A percentile compares a stretch with the other conserved stretches of the same genome.
Evolutionary conservation across 768 basidiomycete species (phyloP).

Genomic region (Leccinum pellstonianum): DNA sequence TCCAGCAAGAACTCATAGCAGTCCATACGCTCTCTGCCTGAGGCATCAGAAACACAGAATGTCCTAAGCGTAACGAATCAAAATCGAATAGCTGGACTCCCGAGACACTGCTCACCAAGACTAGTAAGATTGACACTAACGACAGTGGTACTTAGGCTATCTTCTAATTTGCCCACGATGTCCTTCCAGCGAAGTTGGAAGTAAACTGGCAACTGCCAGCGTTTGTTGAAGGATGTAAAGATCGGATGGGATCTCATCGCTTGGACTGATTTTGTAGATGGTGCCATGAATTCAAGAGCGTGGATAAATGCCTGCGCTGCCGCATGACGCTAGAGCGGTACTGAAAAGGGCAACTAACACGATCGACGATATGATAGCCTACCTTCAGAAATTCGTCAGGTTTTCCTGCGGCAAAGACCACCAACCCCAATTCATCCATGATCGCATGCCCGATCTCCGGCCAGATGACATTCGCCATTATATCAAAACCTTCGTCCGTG

Average conservation of each 20-base stretch:
- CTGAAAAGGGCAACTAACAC: constrained; percentile 1
- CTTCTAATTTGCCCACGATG: constrained; percentile 76
- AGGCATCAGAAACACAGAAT: constrained; percentile 47
- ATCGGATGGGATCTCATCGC: constrained; percentile 71
- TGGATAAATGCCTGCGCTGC: constrained; percentile 80
- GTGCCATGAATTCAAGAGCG: constrained; percentile 79
- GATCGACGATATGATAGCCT: constrained; percentile 16
- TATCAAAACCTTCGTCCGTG: constrained; percentile 57
- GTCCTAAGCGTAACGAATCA: constrained; percentile 17
- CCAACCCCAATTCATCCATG: constrained; percentile 77
- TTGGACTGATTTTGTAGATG: constrained; percentile 67
- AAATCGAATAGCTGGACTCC: background rate
- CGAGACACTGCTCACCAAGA: constrained; percentile 38
- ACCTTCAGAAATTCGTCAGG: constrained; percentile 91
- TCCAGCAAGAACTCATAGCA: constrained; percentile 83
- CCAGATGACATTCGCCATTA: constrained; percentile 89
- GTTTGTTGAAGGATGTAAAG: constrained; percentile 69
- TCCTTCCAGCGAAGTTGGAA: constrained; percentile 98
- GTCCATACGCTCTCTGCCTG: constrained; percentile 71
- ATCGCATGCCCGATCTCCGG: constrained; percentile 78
- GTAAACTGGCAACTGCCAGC: constrained; percentile 97
- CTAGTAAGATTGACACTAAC: constrained; percentile 38
- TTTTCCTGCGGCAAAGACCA: constrained; percentile 88
- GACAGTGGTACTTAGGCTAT: constrained; percentile 45
- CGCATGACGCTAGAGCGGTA: constrained; percentile 66